These are phyloP conservation scores for Gastrolobium bilobum DNA, from an alignment of 306 rosid species.

Conservation along the genomic window DNA sequence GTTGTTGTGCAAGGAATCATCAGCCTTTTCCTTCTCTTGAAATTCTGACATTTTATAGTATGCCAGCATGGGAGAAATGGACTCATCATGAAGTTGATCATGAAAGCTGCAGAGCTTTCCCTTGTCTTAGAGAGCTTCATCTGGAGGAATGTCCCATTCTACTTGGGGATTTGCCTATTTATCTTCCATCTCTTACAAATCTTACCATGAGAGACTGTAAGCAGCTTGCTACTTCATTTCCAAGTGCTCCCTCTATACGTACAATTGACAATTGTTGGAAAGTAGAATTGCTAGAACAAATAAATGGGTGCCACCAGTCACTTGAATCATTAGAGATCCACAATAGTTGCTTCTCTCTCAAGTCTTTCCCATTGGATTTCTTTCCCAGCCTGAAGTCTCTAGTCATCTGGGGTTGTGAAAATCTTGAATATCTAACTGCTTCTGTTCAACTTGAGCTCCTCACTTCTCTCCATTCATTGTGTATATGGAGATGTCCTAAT, in stretches of 20 bases:
- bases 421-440: background rate
- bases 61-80: constrained; percentile 36
- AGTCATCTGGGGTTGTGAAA: background rate
- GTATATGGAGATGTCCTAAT: background rate
- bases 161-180: constrained; percentile 4
- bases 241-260: constrained; percentile 6
- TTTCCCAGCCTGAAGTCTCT: constrained; percentile 33
- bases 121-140: constrained; percentile 15
- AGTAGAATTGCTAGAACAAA: background rate
- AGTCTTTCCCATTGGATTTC: constrained; percentile 22
- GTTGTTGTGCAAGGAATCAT: background rate
- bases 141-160: background rate
- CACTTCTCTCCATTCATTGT: background rate
- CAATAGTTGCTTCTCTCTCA: constrained; percentile 28
- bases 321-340: background rate
- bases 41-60: background rate
- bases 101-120: background rate
- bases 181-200: constrained; percentile 33
- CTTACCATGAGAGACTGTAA: background rate
- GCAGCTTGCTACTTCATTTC: constrained; percentile 33
- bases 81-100: background rate
- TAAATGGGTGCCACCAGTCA: background rate
- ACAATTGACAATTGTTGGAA: constrained; percentile 23
- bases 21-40: background rate
- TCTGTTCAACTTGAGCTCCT: background rate